Evolutionary conservation across 352 stramenopile genomes (phyloP), one percentile per base, ranked within the genome.

Genomic region (Pythium rhizo-oryzae): DNA sequence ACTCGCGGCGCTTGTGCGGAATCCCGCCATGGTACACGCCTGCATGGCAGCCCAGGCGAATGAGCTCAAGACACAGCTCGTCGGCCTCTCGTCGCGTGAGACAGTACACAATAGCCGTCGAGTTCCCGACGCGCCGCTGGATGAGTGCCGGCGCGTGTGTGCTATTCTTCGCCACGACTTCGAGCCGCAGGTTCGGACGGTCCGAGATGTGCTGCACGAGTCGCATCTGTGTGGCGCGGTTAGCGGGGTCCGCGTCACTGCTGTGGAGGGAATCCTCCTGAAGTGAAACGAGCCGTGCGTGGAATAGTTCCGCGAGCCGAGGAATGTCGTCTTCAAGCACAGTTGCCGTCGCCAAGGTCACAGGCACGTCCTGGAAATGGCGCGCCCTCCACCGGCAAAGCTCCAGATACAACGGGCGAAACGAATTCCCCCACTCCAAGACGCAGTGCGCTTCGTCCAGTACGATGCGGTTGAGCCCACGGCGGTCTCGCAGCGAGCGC

Each of bases 371-470:
- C 16, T 53, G 68, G 28, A 91, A 77, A 44, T 77, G 64, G 30
- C 75, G 71, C 5, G 69, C 68, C 59, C 82, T 84, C 77, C 80
- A 93, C 9, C 76, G 81, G 28, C 81, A 76, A 4, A 95, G 59
- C 62, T 89, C 70, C 43, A 95, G 52, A 61, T 93, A 95, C 56
- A 74, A 76, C 8, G 87, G 85, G 4, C 85, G 81, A 59, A 95
- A 95, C 16, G 81, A 76, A 66, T 85, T 90, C 4, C 85, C 85
- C 87, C 87, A 95, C 70, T 95, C 85, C 24, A 93, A 59, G 0
- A 95, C 72, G 59, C 87, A 93, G 53, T 95, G 87, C 9, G 85
- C 85, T 69, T 95, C 87, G 57, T 95, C 87, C 54, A 93, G 49
- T 30, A 95, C 87, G 51, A 95, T 65, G 18, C 85, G 81, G 16